Percentiles rank a stretch among this genome's conserved stretches.
phyloP scores from a whole-genome alignment of 805 yeast genomes.

The Lipomyces yamanashiensis region DNA sequence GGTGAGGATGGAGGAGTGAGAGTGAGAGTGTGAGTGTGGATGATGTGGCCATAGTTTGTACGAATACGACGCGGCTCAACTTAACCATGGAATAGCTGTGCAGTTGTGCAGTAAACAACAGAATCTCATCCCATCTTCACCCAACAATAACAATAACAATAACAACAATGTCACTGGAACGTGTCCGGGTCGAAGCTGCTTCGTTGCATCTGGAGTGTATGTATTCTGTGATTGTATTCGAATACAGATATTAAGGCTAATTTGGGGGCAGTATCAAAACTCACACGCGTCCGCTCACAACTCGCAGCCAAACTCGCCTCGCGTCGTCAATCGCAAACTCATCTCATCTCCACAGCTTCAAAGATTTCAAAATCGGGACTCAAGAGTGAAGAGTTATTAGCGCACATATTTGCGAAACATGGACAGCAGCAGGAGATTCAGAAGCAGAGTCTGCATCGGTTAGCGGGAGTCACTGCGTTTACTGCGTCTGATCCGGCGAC shows the following conservation, averaged over 20 bases:
- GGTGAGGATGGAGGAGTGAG: neutral
- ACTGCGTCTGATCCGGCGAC: constrained; percentile 26
- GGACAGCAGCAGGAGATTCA: constrained; percentile 18
- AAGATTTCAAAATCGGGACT: neutral
- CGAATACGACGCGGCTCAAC: neutral
- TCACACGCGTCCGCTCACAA: constrained; percentile 4
- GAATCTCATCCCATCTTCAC: neutral
- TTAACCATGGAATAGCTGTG: neutral
- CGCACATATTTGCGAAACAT: constrained; percentile 21
- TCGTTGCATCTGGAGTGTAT: constrained; percentile 1
- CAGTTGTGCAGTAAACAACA: neutral
- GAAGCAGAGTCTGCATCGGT: constrained; percentile 25
- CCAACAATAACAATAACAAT: neutral
- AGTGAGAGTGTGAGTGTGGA: neutral
- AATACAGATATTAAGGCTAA: too few species aligned
- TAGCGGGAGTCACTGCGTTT: constrained; percentile 34
- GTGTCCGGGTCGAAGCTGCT: constrained; percentile 4
- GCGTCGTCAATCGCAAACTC: neutral
- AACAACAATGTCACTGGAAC: constrained; percentile 3
- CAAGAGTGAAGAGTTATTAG: constrained; percentile 4
- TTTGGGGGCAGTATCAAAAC: constrained; percentile 2
- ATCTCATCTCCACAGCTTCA: neutral
- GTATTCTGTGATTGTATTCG: neutral
- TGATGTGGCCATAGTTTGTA: constrained; percentile 5
- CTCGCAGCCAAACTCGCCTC: constrained; percentile 9